Evolutionary conservation across 345 rosid species (phyloP).

Genomic region (Xanthoceras sorbifolium): DNA sequence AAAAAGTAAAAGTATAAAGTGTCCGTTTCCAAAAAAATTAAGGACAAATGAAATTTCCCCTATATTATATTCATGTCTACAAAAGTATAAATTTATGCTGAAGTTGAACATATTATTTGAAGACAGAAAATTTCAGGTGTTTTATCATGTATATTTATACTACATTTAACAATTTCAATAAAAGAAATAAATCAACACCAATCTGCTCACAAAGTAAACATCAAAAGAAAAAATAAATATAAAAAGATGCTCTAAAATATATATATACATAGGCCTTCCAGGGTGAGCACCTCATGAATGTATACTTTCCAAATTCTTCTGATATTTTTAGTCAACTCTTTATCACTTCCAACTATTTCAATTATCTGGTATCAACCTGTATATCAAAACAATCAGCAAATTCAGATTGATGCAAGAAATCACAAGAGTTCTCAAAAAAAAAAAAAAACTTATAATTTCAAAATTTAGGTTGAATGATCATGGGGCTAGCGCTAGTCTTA

Average conservation of each 20-base stretch:
- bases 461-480: too few relatives aligned
- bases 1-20: too few relatives aligned
- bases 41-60: too few relatives aligned
- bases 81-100: background rate
- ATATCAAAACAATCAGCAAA: background rate
- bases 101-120: background rate
- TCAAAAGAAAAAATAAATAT: background rate
- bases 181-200: background rate
- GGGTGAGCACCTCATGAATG: slow-evolving; percentile 22
- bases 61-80: too few relatives aligned
- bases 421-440: background rate
- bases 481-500: too few relatives aligned
- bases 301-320: slow-evolving; percentile 14
- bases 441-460: too few relatives aligned
- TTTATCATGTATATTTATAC: background rate
- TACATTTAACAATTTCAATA: background rate
- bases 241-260: background rate
- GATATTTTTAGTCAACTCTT: background rate
- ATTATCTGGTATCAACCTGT: background rate
- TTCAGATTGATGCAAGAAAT: too few relatives aligned
- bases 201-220: slow-evolving; percentile 5
- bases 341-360: background rate
- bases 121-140: background rate
- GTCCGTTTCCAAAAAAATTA: too few relatives aligned
- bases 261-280: slow-evolving; percentile 18